These are phyloP conservation scores for Zasmidium cellare DNA, from an alignment of 2,329 filamentous ascomycete genomes.

Conservation along the genomic window DNA sequence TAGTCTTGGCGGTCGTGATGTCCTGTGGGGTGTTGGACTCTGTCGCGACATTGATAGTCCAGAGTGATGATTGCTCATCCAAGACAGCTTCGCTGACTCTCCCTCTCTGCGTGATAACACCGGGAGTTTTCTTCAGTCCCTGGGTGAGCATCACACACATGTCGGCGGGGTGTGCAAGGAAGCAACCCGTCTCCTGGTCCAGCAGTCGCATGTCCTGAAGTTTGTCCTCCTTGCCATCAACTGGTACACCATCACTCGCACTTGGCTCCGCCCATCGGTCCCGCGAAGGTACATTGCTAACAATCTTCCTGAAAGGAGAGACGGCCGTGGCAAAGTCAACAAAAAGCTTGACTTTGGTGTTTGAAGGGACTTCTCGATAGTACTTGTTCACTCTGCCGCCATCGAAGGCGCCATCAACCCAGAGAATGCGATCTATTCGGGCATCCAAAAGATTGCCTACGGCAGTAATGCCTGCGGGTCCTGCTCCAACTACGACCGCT, in stretches of 20 bases:
- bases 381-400: constrained; percentile 44
- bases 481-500: constrained; percentile 60
- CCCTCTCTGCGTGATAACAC: constrained; percentile 42
- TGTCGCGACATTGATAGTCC: constrained; percentile 38
- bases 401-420: constrained; percentile 60
- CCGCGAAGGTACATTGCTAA: constrained; percentile 44
- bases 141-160: constrained; percentile 52
- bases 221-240: constrained; percentile 48
- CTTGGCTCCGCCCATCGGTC: constrained; percentile 30
- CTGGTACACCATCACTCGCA: constrained; percentile 26
- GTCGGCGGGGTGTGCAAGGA: constrained; percentile 59
- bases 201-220: constrained; percentile 55
- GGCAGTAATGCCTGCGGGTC: constrained; percentile 60
- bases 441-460: constrained; percentile 63
- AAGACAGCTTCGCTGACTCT: constrained; percentile 42
- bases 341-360: constrained; percentile 63
- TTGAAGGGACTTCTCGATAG: constrained; percentile 64
- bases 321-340: constrained; percentile 57
- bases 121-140: constrained; percentile 43
- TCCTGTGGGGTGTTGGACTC: constrained; percentile 25
- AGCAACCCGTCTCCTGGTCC: constrained; percentile 58
- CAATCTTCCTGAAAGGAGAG: constrained; percentile 54
- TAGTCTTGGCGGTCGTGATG: constrained; percentile 38
- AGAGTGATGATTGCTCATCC: constrained; percentile 38
- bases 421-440: constrained; percentile 53